Percentiles rank a stretch among this genome's conserved stretches.
Evolutionary conservation across 495 filamentous ascomycete species (phyloP).

Genomic region (Aspergillus biplanus): DNA sequence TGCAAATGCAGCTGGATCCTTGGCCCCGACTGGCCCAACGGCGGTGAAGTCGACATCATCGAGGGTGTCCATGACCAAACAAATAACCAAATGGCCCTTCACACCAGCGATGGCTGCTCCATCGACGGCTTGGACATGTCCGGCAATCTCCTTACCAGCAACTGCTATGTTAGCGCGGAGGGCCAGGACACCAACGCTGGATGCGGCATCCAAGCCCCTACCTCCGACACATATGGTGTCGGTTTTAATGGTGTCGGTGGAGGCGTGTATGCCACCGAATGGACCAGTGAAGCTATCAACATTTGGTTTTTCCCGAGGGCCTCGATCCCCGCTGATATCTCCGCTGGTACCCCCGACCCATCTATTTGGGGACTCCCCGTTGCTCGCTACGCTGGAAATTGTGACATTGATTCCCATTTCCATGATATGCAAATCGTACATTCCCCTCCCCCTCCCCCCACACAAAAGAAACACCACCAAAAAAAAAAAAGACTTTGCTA

Average conservation of each 20-base stretch:
- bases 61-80: slow-evolving; percentile 64
- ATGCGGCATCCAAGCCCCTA: slow-evolving; percentile 51
- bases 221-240: slow-evolving; percentile 51
- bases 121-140: slow-evolving; percentile 53
- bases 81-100: slow-evolving; percentile 66
- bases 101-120: slow-evolving; percentile 63
- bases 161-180: slow-evolving; percentile 58
- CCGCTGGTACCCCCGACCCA: slow-evolving; percentile 55
- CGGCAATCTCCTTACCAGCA: slow-evolving; percentile 39
- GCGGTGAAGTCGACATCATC: slow-evolving; percentile 76
- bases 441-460: slow-evolving; percentile 6
- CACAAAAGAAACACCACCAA: background rate
- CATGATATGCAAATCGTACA: slow-evolving; percentile 63
- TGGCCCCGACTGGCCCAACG: slow-evolving; percentile 64
- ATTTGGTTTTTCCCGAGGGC: slow-evolving; percentile 62
- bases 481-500: slow-evolving; percentile 4
- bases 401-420: slow-evolving; percentile 65
- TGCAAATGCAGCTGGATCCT: slow-evolving; percentile 49
- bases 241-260: slow-evolving; percentile 62
- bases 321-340: slow-evolving; percentile 57
- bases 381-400: slow-evolving; percentile 61
- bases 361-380: slow-evolving; percentile 60
- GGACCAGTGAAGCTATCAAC: slow-evolving; percentile 59
- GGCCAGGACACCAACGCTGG: slow-evolving; percentile 53
- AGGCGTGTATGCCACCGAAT: slow-evolving; percentile 68